These are phyloP conservation scores for Dunaliella salina DNA, from an alignment of 163 green algal genomes.

Conservation along the genomic window DNA sequence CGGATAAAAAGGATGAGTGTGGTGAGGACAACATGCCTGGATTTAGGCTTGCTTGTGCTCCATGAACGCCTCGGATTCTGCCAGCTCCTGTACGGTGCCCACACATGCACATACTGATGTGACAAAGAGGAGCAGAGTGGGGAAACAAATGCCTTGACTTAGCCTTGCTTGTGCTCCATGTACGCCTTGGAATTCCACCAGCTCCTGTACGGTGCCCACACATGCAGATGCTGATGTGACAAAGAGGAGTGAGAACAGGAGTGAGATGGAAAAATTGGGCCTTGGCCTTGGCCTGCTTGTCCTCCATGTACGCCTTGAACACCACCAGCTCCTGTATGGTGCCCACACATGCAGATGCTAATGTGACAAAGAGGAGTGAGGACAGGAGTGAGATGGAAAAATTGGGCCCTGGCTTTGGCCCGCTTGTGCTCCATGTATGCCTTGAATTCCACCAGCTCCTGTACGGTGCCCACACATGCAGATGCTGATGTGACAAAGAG, in stretches of 20 bases:
- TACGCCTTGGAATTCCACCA: background rate
- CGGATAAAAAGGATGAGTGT: too few relatives aligned
- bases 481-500: background rate
- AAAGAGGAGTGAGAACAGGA: too few relatives aligned
- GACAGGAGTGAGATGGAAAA: too few relatives aligned
- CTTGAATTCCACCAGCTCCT: too few relatives aligned
- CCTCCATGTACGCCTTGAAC: background rate
- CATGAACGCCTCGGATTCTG: too few relatives aligned
- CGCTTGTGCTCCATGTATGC: background rate
- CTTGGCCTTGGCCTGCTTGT: background rate
- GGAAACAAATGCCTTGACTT: too few relatives aligned
- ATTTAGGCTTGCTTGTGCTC: background rate
- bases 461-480: too few relatives aligned
- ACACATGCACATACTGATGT: background rate
- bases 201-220: background rate
- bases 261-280: too few relatives aligned
- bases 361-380: background rate
- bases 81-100: background rate
- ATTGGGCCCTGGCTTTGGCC: too few relatives aligned
- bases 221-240: background rate
- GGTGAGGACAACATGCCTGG: too few relatives aligned
- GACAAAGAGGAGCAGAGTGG: too few relatives aligned
- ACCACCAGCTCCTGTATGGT: background rate
- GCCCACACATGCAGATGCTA: background rate
- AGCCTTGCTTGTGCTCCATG: too few relatives aligned